Percentiles rank a stretch among this genome's conserved stretches.
phyloP scores from a whole-genome alignment of 805 yeast species.

The Lipomyces sp. region DNA sequence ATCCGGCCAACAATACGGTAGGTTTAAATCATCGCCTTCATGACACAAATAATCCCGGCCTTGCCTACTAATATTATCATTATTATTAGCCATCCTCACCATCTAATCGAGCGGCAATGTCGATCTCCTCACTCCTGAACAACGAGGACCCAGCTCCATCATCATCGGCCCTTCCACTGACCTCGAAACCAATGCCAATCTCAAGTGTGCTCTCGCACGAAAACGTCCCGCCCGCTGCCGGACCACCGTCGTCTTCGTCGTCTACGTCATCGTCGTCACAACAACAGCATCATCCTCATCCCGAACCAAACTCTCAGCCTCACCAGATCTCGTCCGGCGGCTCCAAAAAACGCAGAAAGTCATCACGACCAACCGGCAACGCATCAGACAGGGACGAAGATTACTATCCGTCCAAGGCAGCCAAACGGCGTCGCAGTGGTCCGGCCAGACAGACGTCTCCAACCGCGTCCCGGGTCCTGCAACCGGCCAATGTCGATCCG shows the following conservation, averaged over 20 bases:
- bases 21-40: background rate
- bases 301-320: background rate
- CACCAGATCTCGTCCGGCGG: background rate
- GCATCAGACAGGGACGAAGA: slow-evolving; percentile 13
- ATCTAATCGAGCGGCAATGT: slow-evolving; percentile 32
- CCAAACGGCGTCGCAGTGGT: slow-evolving; percentile 15
- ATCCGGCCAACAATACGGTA: background rate
- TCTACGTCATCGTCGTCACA: too few relatives aligned
- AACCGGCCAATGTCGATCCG: slow-evolving; percentile 13
- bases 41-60: too few relatives aligned
- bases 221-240: background rate
- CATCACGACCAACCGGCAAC: background rate
- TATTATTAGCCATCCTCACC: slow-evolving; percentile 3
- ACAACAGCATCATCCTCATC: too few relatives aligned
- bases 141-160: slow-evolving; percentile 26
- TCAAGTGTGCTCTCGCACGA: slow-evolving; percentile 4
- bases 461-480: background rate
- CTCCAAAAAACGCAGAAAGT: slow-evolving; percentile 7
- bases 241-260: background rate
- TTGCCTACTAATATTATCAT: too few relatives aligned
- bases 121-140: slow-evolving; percentile 33
- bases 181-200: slow-evolving; percentile 6
- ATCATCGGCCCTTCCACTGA: slow-evolving; percentile 9
- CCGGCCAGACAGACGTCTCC: background rate
- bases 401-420: slow-evolving; percentile 14